Base-by-base conservation (phyloP, 306 rosid genomes). In the Rubus parviflorus region DNA sequence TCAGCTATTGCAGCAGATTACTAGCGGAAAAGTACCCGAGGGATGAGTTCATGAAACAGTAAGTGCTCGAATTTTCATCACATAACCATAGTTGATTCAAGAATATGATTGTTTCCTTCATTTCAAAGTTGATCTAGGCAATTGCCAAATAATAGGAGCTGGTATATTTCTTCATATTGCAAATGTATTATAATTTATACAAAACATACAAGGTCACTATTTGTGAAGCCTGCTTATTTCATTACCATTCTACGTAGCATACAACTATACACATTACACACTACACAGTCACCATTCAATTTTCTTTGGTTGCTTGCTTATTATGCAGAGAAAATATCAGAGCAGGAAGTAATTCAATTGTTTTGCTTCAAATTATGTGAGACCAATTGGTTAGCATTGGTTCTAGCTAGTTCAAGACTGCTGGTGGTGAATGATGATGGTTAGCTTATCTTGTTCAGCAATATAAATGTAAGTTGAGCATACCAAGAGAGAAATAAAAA, bases 391-490 rank as follows among this genome's bases (percentile, higher is more conserved):
- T 30, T 46, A 48, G 9, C 74, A 49, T 49, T 40, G 48, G 71
- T 13, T 49, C 35, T 43, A 68, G 72, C 35, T 43, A 68, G 72
- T 20, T 68, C 49, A 68, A n/a, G 38, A 68, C 45, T 70, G 60
- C 74, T 69, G 60, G 15, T 48, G 74, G 42, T 49, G 38, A 46
- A 35, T 49, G 23, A 62, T 42, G 46, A n/a, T 56, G 62, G 62
- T 9, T 63, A 38, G 48, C 42, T 14, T 37, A 25, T 69, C n/a
- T 49, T 67, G 72, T 70, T 77, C 64, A 19, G 63, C 68, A 20
- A 52, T 73, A 69, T 77, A 68, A 83, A 62, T 78, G 75, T 61
- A 51, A 57, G 70, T 73, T 78, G 65, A 82, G 86, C 80, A 74
- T 41, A 62, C 70, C 86, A 49, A 74, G 80, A 74, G 77, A 68